Evolutionary conservation across 164 flowering plant genomes (phyloP), one percentile per base, ranked within the genome.

Genomic region (Annona cherimola): DNA sequence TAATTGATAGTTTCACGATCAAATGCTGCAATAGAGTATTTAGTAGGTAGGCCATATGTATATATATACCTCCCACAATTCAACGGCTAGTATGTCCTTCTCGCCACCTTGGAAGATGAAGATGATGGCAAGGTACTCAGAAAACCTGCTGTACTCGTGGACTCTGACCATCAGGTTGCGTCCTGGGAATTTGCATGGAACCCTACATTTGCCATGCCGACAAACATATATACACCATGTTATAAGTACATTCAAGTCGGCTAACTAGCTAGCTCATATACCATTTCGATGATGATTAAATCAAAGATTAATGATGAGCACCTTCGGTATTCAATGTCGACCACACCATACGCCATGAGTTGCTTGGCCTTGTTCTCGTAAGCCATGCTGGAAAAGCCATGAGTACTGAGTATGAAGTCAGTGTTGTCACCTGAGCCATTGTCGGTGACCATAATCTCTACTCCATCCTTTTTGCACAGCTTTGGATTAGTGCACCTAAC

Each of bases 401-500:
- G 76, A 2, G 79, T 54, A 70, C 90, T 90, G 12, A 94, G 86
- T 70, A 94, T 85, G 84, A 94, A 90, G 82, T 94, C 97, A 0
- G 97, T 88, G 63, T 67, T 7, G 81, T 87, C 92, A 18, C 99
- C 97, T 63, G 80, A 87, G 1, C 98, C 98, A 4, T 86, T 81
- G 80, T 92, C 97, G 0, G 97, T 92, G 73, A 83, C 95, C 76
- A 89, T 89, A 3, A 89, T 76, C 46, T 71, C 82, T 76, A 78
- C 83, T 19, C 99, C 97, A 41, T 85, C 81, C 0, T 82, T 81
- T 4, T 63, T 77, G 83, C 99, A 94, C 20, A 82, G 80, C 3
- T 77, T 42, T 8, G 88, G 84, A 3, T 70, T 73, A 46, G 76
- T 90, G 89, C 99, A 94, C 78, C 87, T 81, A 3, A 92, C 94